Percentiles rank a stretch among this genome's conserved stretches.
Conservation (phyloP, 1,284 basidiomycete species). For the Phylloboletellus chloephorus region DNA sequence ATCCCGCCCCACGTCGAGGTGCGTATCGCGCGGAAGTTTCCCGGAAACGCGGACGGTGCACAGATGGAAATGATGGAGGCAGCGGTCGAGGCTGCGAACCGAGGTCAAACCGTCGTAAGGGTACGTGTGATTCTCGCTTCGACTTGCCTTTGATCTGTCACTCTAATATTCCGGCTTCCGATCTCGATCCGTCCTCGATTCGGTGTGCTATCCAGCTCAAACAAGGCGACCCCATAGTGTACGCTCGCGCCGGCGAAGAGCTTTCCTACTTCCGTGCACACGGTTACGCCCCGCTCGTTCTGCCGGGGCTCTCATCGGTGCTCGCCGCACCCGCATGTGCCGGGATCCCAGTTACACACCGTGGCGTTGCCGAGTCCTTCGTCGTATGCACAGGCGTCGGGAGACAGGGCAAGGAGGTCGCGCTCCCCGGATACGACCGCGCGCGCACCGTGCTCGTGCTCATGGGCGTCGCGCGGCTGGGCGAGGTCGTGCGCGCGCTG, state of each 20-base stretch:
- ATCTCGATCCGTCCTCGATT: neutral
- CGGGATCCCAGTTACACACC: slow-evolving; percentile 91
- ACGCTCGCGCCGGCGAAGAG: slow-evolving; percentile 93
- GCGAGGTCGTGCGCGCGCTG: slow-evolving; percentile 67
- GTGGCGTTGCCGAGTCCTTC: slow-evolving; percentile 87
- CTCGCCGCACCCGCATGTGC: slow-evolving; percentile 87
- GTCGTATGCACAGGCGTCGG: slow-evolving; percentile 93
- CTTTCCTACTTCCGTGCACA: slow-evolving; percentile 84
- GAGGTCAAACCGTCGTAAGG: slow-evolving; percentile 83
- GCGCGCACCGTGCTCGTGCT: slow-evolving; percentile 77
- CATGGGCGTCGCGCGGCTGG: slow-evolving; percentile 91
- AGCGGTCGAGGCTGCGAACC: slow-evolving; percentile 74
- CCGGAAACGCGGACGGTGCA: slow-evolving; percentile 93
- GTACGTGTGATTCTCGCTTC: slow-evolving; percentile 38
- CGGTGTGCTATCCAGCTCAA: slow-evolving; percentile 59
- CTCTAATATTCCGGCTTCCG: neutral
- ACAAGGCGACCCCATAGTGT: slow-evolving; percentile 95
- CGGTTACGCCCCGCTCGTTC: slow-evolving; percentile 77
- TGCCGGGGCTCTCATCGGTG: slow-evolving; percentile 87
- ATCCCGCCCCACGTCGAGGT: slow-evolving; percentile 71
- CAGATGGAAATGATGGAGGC: slow-evolving; percentile 92
- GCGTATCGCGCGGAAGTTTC: slow-evolving; percentile 93
- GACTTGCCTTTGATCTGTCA: neutral
- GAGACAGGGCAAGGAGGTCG: slow-evolving; percentile 77
- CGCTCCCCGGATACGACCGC: slow-evolving; percentile 83